phyloP scores from a whole-genome alignment of 2,329 filamentous ascomycete genomes.

The Aspergillus sp. region DNA sequence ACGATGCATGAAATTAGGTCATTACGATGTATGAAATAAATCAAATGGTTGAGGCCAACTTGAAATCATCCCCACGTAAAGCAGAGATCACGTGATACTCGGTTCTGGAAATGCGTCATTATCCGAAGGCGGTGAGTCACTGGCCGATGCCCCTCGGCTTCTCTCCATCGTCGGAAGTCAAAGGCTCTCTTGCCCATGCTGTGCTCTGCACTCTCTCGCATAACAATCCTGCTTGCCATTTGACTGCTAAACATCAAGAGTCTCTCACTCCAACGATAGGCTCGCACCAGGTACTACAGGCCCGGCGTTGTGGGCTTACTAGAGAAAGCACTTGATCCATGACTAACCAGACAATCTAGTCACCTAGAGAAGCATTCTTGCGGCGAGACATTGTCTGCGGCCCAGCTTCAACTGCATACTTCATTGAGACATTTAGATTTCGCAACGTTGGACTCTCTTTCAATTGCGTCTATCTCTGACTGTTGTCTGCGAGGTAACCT shows the following conservation, averaged over 20 bases:
- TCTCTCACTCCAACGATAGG: too few species aligned
- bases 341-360: background rate
- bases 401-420: background rate
- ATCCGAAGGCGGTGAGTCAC: slow-evolving; percentile 2
- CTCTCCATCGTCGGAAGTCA: background rate
- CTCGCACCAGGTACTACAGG: background rate
- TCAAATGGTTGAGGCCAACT: background rate
- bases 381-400: background rate
- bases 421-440: background rate
- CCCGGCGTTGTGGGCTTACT: background rate
- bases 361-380: background rate
- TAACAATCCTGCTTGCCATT: too few species aligned
- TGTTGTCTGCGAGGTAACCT: too few species aligned
- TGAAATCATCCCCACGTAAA: background rate
- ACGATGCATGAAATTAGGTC: background rate
- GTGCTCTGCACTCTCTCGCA: background rate
- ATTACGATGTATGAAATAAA: background rate
- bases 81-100: background rate
- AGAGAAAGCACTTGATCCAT: background rate
- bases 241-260: too few species aligned
- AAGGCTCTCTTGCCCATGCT: background rate
- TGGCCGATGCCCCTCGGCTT: slow-evolving; percentile 3
- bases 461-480: too few species aligned
- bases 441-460: too few species aligned
- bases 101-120: background rate